Percentiles rank a stretch among this genome's conserved stretches.
These are phyloP conservation scores for Tuber borchii DNA, from an alignment of 495 filamentous ascomycete species.

Conservation along the genomic window DNA sequence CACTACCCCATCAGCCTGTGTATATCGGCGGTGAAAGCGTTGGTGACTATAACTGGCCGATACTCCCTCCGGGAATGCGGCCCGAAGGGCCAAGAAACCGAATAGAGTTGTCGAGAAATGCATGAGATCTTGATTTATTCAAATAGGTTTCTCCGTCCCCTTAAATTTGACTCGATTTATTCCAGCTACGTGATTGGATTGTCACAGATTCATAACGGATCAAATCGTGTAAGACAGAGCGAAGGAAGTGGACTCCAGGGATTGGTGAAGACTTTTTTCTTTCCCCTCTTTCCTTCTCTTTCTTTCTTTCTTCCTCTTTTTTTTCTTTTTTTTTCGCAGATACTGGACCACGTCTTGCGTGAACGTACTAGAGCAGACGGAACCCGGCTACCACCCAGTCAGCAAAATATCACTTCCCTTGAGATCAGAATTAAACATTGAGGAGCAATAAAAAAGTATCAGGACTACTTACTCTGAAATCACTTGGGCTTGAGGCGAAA, in stretches of 20 bases:
- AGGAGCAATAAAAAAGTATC: neutral
- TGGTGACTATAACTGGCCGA: neutral
- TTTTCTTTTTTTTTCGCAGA: neutral
- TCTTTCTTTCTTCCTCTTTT: neutral
- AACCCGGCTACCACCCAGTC: neutral
- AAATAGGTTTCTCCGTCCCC: neutral
- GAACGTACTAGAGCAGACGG: neutral
- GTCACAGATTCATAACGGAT: neutral
- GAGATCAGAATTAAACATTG: neutral
- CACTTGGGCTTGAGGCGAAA: constrained; percentile 10
- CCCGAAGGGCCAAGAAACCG: neutral
- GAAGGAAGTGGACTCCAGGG: neutral
- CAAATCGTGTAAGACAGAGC: neutral
- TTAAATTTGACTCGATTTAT: neutral
- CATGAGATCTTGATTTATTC: neutral
- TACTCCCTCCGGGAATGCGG: neutral
- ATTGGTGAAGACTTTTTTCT: neutral
- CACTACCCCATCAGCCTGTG: neutral
- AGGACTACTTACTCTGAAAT: neutral
- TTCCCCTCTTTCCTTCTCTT: too few species aligned
- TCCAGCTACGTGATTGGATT: neutral
- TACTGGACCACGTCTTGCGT: neutral
- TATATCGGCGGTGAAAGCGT: constrained; percentile 9
- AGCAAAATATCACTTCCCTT: neutral
- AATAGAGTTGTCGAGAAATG: neutral